Percentiles rank a stretch among this genome's conserved stretches.
Evolutionary conservation across 140 eudicot genomes (phyloP).

Genomic region (Bidens hawaiensis): DNA sequence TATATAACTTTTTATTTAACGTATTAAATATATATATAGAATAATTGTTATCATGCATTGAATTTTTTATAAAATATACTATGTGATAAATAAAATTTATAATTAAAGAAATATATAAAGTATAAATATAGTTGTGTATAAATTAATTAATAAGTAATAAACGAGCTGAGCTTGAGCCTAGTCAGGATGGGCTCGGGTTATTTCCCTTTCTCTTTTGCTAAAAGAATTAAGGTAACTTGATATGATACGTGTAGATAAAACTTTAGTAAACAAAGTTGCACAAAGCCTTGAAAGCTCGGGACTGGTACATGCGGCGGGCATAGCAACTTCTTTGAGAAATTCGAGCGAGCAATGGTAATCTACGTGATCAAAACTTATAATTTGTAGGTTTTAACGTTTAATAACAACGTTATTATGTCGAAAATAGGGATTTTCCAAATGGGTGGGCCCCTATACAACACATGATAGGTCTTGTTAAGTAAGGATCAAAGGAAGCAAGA

Average conservation of each 20-base stretch:
- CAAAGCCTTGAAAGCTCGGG: slow-evolving; percentile 69
- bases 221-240: background rate
- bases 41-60: too few species aligned
- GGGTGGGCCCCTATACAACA: slow-evolving; percentile 98
- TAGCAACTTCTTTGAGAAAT: slow-evolving; percentile 80
- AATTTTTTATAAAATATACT: too few species aligned
- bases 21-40: too few species aligned
- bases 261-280: slow-evolving; percentile 49
- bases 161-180: too few species aligned
- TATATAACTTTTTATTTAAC: too few species aligned
- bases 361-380: background rate
- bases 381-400: background rate
- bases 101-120: too few species aligned
- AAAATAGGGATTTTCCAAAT: slow-evolving; percentile 90
- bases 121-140: too few species aligned
- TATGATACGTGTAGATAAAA: slow-evolving; percentile 30
- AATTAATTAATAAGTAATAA: too few species aligned
- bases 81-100: too few species aligned
- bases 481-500: slow-evolving; percentile 49
- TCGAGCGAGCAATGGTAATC: slow-evolving; percentile 84
- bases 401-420: background rate
- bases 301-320: slow-evolving; percentile 59
- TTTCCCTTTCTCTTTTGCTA: background rate
- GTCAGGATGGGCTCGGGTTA: too few species aligned
- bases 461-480: slow-evolving; percentile 77